These are phyloP conservation scores for Ensete glaucum DNA, from an alignment of 176 grass and related monocot species.

Conservation along the genomic window DNA sequence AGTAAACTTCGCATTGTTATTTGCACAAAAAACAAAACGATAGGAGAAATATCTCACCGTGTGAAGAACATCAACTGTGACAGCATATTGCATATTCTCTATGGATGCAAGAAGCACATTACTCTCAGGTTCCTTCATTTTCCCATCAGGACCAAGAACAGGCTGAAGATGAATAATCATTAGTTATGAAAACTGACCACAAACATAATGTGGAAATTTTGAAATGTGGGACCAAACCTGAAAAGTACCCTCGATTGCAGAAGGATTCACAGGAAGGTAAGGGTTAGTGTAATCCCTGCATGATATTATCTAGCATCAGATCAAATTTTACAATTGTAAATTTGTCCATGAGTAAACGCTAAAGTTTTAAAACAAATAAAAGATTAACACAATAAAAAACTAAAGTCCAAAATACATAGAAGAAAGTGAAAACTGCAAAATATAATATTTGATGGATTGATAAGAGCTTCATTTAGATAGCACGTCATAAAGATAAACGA, in stretches of 20 bases:
- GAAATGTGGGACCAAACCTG: constrained; percentile 46
- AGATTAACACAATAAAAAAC: background rate
- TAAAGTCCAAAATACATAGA: background rate
- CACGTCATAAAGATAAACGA: background rate
- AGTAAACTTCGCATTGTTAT: background rate
- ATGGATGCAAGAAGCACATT: constrained; percentile 92
- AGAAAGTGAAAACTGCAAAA: background rate
- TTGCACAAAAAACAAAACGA: background rate
- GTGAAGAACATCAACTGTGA: constrained; percentile 87
- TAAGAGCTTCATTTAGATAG: background rate
- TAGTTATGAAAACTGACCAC: constrained; percentile 10
- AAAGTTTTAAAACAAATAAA: background rate
- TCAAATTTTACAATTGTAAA: background rate
- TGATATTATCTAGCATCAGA: constrained; percentile 26
- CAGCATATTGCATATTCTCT: constrained; percentile 89
- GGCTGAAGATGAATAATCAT: constrained; percentile 32
- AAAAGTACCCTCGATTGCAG: constrained; percentile 57
- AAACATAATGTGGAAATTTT: constrained; percentile 11
- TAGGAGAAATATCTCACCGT: constrained; percentile 39
- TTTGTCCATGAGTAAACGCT: background rate
- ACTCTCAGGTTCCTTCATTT: constrained; percentile 66
- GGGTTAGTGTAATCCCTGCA: constrained; percentile 91
- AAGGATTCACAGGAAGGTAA: constrained; percentile 84
- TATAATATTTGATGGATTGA: background rate
- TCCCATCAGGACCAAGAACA: constrained; percentile 57